Percentiles rank a stretch among this genome's conserved stretches.
phyloP scores from a whole-genome alignment of 106 monocot species.

The Dactylorhiza incarnata region DNA sequence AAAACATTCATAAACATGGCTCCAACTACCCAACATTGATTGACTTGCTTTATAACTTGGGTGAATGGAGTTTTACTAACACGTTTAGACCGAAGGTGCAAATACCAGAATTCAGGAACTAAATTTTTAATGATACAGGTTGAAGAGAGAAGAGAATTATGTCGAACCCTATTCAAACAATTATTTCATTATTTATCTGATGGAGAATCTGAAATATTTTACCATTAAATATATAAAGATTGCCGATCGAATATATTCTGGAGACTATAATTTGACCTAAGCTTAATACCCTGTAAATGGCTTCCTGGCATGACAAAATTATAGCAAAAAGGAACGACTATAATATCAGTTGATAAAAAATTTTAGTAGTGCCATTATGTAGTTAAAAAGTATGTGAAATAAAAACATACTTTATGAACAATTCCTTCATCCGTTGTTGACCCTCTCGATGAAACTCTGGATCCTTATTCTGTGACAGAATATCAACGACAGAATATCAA shows the following conservation, averaged over 20 bases:
- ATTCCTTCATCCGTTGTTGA: constrained; percentile 43
- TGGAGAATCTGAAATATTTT: background rate
- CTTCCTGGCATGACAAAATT: background rate
- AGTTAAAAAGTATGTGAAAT: background rate
- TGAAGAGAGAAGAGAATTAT: background rate
- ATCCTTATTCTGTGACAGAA: constrained; percentile 44
- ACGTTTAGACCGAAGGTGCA: background rate
- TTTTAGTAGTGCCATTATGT: background rate
- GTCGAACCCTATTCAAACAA: background rate
- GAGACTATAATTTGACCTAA: background rate
- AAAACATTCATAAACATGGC: background rate
- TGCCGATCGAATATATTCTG: background rate
- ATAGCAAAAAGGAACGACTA: background rate
- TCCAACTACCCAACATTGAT: too few relatives aligned
- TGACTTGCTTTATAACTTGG: background rate
- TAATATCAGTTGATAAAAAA: background rate
- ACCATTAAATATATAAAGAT: background rate
- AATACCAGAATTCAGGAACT: background rate
- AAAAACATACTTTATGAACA: constrained; percentile 48
- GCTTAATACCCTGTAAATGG: background rate
- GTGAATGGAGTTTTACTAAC: background rate
- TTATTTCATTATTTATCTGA: background rate
- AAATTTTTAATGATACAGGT: background rate
- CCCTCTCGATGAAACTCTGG: constrained; percentile 38
- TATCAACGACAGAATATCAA: background rate